Evolutionary conservation across 2,329 filamentous ascomycete species (phyloP), one percentile per base, ranked within the genome.

Genomic region (Fusarium ambrosium): DNA sequence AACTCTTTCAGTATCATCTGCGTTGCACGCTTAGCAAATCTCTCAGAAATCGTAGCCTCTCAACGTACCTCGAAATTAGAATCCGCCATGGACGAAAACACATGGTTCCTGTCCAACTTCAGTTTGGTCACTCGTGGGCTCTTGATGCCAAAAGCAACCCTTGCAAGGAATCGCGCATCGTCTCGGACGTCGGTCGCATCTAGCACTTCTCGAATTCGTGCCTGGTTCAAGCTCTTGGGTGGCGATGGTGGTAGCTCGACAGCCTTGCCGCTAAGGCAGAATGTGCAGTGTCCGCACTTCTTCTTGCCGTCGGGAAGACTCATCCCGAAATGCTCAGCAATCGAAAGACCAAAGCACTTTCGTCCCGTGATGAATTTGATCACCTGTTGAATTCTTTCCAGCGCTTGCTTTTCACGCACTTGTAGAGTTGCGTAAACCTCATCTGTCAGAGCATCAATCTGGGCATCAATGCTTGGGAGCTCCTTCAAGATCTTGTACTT

Each of bases 131-230:
- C 84, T 1, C 89, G 81, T 0, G 90, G 91, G 73, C 89, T 92
- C 53, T 83, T 84, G 77, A 92, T 92, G 0, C 91, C 91, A 77
- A 92, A 92, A 0, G 90, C 90, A 5, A 92, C 81, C 22, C 88
- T 85, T 0, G 91, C 89, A 32, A 92, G 81, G 72, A 91, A 88
- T 14, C 90, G 81, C 3, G 90, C 84, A 77, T 92, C 90, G 56
- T 92, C 88, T 3, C 88, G 83, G 1, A 87, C 85, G 1, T 80
- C 74, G 14, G 87, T 86, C 0, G 79, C 82, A 0, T 79, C 70
- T 2, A 92, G 80, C 0, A 92, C 80, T 2, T 76, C 79, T 8
- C 79, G 66, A 56, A 91, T 87, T 0, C 82, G 82, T 0, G 68
- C 68, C 0, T 74, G 65, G 65, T 90, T 81, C 4, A 88, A 82